phyloP scores from a whole-genome alignment of 176 grass and related monocot species.

The Coix lacrymajobi region DNA sequence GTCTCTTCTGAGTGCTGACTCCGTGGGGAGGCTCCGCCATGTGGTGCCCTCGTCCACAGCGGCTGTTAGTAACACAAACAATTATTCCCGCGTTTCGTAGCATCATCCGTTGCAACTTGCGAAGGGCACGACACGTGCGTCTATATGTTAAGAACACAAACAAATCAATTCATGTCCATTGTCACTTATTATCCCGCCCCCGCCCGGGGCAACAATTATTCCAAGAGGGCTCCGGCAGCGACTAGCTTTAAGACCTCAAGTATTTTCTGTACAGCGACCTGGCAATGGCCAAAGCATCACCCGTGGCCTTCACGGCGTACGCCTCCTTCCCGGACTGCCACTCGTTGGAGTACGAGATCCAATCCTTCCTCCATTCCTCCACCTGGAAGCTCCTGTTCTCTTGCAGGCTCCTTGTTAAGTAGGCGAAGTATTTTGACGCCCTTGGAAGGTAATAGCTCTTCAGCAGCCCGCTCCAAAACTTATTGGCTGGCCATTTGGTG shows the following conservation, averaged over 20 bases:
- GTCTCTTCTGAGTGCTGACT: too few relatives aligned
- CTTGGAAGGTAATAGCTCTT: constrained; percentile 87
- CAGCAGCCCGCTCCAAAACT: constrained; percentile 91
- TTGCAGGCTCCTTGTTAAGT: constrained; percentile 51
- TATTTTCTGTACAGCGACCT: constrained; percentile 73
- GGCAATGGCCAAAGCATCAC: constrained; percentile 62
- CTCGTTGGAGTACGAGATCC: constrained; percentile 79
- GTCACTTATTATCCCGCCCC: neutral
- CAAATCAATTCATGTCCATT: neutral
- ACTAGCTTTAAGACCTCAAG: constrained; percentile 35
- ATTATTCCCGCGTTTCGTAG: too few relatives aligned
- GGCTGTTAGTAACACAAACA: too few relatives aligned
- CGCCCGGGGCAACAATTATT: too few relatives aligned
- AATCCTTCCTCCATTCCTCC: constrained; percentile 77
- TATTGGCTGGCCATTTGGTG: constrained; percentile 51
- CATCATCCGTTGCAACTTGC: too few relatives aligned
- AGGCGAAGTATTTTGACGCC: constrained; percentile 83
- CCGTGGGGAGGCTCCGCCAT: too few relatives aligned
- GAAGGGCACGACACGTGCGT: too few relatives aligned
- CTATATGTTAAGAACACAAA: too few relatives aligned
- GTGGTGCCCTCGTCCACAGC: too few relatives aligned
- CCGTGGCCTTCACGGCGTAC: constrained; percentile 50
- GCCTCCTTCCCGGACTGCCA: constrained; percentile 66
- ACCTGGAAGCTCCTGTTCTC: constrained; percentile 60
- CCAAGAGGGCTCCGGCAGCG: neutral